Conservation (phyloP, 495 filamentous ascomycete species). For the Xylaria telfairii region DNA sequence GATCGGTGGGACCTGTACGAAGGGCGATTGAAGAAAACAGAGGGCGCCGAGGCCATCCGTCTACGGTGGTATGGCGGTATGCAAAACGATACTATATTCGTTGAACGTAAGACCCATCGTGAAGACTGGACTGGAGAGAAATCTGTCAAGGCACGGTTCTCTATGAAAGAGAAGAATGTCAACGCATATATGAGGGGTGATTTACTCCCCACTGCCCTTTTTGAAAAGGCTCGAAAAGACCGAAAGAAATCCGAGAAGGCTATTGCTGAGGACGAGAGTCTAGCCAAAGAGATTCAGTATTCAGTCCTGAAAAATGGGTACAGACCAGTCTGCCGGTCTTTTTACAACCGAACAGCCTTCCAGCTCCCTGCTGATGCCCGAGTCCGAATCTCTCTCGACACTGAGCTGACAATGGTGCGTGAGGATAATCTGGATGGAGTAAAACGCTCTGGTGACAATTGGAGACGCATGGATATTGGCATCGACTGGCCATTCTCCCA, state of each 20-base stretch:
- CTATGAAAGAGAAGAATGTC: slow-evolving; percentile 94
- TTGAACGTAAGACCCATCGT: slow-evolving; percentile 96
- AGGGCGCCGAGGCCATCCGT: slow-evolving; percentile 95
- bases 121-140: slow-evolving; percentile 99
- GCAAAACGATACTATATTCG: slow-evolving; percentile 91
- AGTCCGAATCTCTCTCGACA: slow-evolving; percentile 96
- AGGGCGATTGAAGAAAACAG: slow-evolving; percentile 94
- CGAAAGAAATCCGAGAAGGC: slow-evolving; percentile 90
- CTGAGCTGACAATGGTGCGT: slow-evolving; percentile 89
- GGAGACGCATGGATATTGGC: slow-evolving; percentile 97
- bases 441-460: slow-evolving; percentile 81
- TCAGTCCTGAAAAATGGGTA: slow-evolving; percentile 83
- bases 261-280: slow-evolving; percentile 85
- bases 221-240: slow-evolving; percentile 93
- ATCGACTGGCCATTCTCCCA: slow-evolving; percentile 95
- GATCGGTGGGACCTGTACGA: slow-evolving; percentile 93
- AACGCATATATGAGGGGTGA: slow-evolving; percentile 86
- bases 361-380: slow-evolving; percentile 95
- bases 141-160: slow-evolving; percentile 95
- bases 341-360: slow-evolving; percentile 98
- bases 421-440: slow-evolving; percentile 93
- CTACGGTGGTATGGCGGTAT: slow-evolving; percentile 98
- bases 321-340: slow-evolving; percentile 85
- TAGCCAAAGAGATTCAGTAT: slow-evolving; percentile 93
- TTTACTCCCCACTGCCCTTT: slow-evolving; percentile 79